Evolutionary conservation across 179 eudicot genomes (phyloP).

Genomic region (Gypsophila paniculata): DNA sequence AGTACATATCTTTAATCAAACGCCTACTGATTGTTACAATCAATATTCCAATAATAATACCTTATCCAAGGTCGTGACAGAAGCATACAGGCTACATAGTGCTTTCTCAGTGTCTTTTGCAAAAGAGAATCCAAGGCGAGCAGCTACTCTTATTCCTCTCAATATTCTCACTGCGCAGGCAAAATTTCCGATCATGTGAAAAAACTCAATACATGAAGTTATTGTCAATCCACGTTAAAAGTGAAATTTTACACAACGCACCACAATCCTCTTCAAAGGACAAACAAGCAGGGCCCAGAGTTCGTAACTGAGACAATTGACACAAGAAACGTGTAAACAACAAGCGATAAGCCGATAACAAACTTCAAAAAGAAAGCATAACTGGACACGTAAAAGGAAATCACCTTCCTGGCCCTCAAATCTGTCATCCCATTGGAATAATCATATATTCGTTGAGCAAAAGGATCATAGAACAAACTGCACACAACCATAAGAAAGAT

Average conservation of each 20-base stretch:
- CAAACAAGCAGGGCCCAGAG: conserved; percentile 67
- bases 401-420: conserved; percentile 63
- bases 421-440: conserved; percentile 69
- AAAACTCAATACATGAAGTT: not conserved
- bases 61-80: conserved; percentile 49
- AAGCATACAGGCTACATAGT: conserved; percentile 42
- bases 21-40: not conserved
- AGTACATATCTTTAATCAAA: not conserved
- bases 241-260: conserved; percentile 29
- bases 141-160: conserved; percentile 90
- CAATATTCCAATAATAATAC: conserved; percentile 30
- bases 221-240: not conserved
- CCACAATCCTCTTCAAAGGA: conserved; percentile 86
- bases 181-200: not conserved
- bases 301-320: conserved; percentile 59
- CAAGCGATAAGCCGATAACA: conserved; percentile 3
- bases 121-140: conserved; percentile 74
- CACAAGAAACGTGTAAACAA: conserved; percentile 12
- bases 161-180: conserved; percentile 74
- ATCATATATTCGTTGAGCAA: conserved; percentile 59
- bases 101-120: conserved; percentile 70
- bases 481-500: conserved; percentile 27
- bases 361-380: conserved; percentile 3
- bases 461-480: conserved; percentile 92
- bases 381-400: conserved; percentile 14